A percentile compares a stretch with the other conserved stretches of the same genome.
Conservation (phyloP, 805 yeast species). For the Suhomyces pyralidae region DNA sequence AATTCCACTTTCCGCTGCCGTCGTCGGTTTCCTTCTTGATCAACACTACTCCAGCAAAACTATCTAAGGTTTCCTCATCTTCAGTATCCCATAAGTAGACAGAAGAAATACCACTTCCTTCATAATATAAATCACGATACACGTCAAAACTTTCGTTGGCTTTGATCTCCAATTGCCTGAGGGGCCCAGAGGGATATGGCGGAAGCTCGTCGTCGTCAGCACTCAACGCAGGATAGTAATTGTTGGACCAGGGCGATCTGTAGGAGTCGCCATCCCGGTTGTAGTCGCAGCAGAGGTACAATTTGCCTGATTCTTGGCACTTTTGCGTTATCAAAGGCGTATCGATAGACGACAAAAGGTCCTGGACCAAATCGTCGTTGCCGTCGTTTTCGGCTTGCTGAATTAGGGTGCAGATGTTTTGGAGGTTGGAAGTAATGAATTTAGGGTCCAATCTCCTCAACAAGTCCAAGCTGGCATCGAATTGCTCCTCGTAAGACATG, state of each 20-base stretch:
- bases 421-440: constrained; percentile 29
- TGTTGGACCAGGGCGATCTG: constrained; percentile 88
- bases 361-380: constrained; percentile 71
- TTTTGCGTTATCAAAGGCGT: constrained; percentile 62
- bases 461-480: constrained; percentile 26
- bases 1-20: constrained; percentile 74
- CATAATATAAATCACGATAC: constrained; percentile 90
- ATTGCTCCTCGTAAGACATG: constrained; percentile 33
- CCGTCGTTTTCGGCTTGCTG: constrained; percentile 17
- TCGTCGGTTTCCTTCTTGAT: constrained; percentile 66
- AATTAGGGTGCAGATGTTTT: constrained; percentile 34
- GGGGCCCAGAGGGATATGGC: constrained; percentile 62
- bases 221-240: constrained; percentile 50
- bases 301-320: constrained; percentile 58
- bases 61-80: constrained; percentile 44
- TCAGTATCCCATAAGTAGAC: constrained; percentile 90
- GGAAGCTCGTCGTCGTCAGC: constrained; percentile 53
- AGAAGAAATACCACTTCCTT: constrained; percentile 80
- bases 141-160: constrained; percentile 91
- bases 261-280: constrained; percentile 92
- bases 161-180: constrained; percentile 72
- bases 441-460: constrained; percentile 43
- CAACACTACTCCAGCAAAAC: constrained; percentile 89
- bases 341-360: constrained; percentile 81
- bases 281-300: constrained; percentile 84